Evolutionary conservation across 257 asterid species (phyloP).

Genomic region (Voacanga thouarsii): DNA sequence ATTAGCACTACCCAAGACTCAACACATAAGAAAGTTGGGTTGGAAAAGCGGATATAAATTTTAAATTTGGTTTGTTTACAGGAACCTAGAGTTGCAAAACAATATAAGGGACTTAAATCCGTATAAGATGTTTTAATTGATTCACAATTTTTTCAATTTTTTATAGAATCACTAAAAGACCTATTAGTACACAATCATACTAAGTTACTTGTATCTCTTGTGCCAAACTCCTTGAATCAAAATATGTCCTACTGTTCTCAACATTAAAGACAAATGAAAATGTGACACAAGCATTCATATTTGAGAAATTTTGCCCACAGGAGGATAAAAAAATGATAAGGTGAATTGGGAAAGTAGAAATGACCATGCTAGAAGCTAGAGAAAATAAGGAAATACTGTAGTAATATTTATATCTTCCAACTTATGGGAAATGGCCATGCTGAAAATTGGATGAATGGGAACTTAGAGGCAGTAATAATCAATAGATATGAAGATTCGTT

Average conservation of each 20-base stretch:
- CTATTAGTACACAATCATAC: neutral
- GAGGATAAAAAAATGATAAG: slow-evolving; percentile 31
- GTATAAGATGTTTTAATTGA: neutral
- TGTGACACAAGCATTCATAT: slow-evolving; percentile 70
- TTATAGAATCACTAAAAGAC: neutral
- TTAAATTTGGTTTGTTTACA: neutral
- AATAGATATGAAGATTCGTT: slow-evolving; percentile 18
- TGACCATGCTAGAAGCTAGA: neutral
- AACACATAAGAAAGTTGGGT: neutral
- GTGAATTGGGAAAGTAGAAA: slow-evolving; percentile 6
- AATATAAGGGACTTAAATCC: neutral
- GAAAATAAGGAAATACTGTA: slow-evolving; percentile 41
- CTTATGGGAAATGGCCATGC: slow-evolving; percentile 39
- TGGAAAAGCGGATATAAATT: neutral
- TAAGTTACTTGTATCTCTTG: slow-evolving; percentile 70
- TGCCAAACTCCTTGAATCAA: slow-evolving; percentile 57
- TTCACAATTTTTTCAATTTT: neutral
- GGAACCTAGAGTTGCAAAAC: neutral
- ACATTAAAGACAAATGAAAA: slow-evolving; percentile 60
- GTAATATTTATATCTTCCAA: slow-evolving; percentile 50
- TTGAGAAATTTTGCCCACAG: slow-evolving; percentile 66
- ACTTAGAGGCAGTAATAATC: slow-evolving; percentile 47
- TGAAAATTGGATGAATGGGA: slow-evolving; percentile 46
- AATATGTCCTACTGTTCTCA: slow-evolving; percentile 46
- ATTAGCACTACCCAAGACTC: too few relatives aligned